Base-by-base conservation (phyloP, 805 yeast species). In the Kazachstania taianensis region DNA sequence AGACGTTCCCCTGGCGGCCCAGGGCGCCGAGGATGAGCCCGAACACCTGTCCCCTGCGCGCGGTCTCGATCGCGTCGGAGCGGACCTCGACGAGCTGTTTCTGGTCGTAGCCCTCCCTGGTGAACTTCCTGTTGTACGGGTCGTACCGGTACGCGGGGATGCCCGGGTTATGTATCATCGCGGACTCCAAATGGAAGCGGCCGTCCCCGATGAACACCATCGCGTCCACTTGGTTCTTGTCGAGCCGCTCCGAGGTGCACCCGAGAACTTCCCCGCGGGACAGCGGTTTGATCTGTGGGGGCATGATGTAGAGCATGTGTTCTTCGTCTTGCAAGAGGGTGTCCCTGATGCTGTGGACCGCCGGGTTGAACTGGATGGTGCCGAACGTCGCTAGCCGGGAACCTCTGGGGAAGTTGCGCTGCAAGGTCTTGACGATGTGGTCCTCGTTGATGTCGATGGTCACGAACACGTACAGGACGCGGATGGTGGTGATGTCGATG, bases 261-360 rank as follows among this genome's bases (percentile, higher is more conserved):
- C 98, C 98, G 12, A 92, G 65, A 0, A 92, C 95, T 55, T 92
- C 98, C 37, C 97, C 98, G 50, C 83, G 85, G 2, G 96, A 86
- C 5, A 92, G 61, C 0, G 98, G 98, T 67, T 73, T 74, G 8
- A 84, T 81, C 54, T 92, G 98, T 0, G 98, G 97, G 1, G 97
- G 81, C 4, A 76, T 68, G 2, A 82, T 67, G 49, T 72, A 73
- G 7, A 87, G 61, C 24, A 69, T 67, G 7, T 57, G 57, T 8
- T 61, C 62, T 19, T 56, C 59, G 44, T 71, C 75, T 8, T 59
- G 59, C 25, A 71, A 74, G 16, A 84, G 61, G 39, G 71, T 75
- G 29, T 72, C 74, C 44, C 74, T 72, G 8, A 85, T 70, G 28
- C 81, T 73, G 55, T 92, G 97, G 14, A 92, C 74, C 0, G 96